Percentiles rank a stretch among this genome's conserved stretches.
phyloP scores from a whole-genome alignment of 768 basidiomycete genomes.

The Tricholoma sp. region DNA sequence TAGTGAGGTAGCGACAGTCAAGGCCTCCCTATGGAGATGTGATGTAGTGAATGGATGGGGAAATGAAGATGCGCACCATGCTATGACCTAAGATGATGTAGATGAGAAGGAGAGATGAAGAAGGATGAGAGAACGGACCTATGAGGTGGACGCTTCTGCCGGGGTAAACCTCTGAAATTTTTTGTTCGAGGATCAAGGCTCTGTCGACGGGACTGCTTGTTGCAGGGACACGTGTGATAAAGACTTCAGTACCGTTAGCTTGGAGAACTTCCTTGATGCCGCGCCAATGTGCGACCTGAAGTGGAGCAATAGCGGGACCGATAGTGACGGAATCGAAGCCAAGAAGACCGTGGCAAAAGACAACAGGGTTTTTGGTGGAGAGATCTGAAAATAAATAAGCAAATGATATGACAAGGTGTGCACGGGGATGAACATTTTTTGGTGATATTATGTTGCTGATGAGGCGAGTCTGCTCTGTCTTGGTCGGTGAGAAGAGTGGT shows the following conservation, averaged over 20 bases:
- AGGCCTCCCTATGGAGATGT: slow-evolving; percentile 62
- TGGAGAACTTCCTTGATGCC: slow-evolving; percentile 93
- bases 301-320: slow-evolving; percentile 66
- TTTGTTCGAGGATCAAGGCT: slow-evolving; percentile 83
- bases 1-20: slow-evolving; percentile 88
- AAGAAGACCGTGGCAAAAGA: slow-evolving; percentile 94
- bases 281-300: slow-evolving; percentile 94
- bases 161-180: slow-evolving; percentile 74
- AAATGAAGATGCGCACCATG: slow-evolving; percentile 43
- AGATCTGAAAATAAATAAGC: slow-evolving; percentile 44
- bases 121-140: slow-evolving; percentile 31
- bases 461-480: slow-evolving; percentile 44
- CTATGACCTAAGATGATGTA: slow-evolving; percentile 57
- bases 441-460: slow-evolving; percentile 37
- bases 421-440: slow-evolving; percentile 55
- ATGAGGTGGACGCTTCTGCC: slow-evolving; percentile 87
- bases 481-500: slow-evolving; percentile 45
- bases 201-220: slow-evolving; percentile 86
- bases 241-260: slow-evolving; percentile 81
- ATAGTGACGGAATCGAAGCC: slow-evolving; percentile 86
- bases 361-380: slow-evolving; percentile 76
- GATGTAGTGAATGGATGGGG: neutral
- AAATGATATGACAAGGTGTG: neutral
- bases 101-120: slow-evolving; percentile 3
- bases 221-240: slow-evolving; percentile 92